Evolutionary conservation across 176 grass and related monocot species (phyloP).

Genomic region (Avena sativa): DNA sequence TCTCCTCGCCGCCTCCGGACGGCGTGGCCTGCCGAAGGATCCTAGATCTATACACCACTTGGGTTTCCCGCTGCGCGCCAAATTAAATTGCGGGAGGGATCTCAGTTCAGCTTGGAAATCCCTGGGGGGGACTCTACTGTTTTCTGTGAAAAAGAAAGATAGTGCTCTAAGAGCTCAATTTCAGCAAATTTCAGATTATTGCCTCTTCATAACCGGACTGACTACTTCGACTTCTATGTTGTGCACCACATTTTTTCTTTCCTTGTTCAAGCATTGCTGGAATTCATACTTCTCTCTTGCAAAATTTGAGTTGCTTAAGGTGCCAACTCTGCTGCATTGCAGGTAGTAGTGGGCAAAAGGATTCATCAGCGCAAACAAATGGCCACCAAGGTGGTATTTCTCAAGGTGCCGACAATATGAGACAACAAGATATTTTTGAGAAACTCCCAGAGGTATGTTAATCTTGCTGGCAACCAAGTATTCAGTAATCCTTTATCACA

Average conservation of each 20-base stretch:
- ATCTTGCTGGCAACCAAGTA: neutral
- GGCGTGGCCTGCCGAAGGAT: no score
- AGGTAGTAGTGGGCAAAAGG: neutral
- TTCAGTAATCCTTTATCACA: neutral
- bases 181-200: slow-evolving; percentile 4
- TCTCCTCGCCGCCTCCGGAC: no score
- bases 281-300: neutral
- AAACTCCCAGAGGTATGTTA: neutral
- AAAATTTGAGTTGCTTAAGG: neutral
- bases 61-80: no score
- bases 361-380: neutral
- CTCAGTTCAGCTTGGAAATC: neutral
- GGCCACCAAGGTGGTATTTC: neutral
- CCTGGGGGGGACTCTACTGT: neutral
- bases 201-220: neutral
- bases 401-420: neutral
- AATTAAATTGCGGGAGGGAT: neutral
- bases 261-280: neutral
- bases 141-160: neutral
- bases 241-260: neutral
- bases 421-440: neutral
- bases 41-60: no score
- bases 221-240: neutral
- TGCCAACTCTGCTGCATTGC: neutral
- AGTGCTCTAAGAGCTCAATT: neutral